These are phyloP conservation scores for Boletus rex-veris DNA, from an alignment of 768 basidiomycete species.

Conservation along the genomic window DNA sequence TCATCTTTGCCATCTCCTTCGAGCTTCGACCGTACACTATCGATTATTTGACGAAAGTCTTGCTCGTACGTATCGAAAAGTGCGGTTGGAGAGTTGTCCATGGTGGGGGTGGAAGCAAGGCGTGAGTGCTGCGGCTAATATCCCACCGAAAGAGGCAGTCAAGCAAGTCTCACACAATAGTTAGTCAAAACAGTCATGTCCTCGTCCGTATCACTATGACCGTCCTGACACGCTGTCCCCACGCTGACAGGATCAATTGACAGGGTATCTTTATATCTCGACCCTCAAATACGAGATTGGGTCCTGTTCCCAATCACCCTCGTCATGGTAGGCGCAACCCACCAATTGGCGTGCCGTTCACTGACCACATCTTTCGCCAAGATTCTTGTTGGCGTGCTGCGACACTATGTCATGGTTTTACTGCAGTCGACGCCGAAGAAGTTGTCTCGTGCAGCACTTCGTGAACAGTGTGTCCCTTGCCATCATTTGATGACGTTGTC, in stretches of 20 bases:
- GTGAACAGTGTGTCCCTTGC: constrained; percentile 77
- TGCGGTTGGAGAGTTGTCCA: constrained; percentile 81
- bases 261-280: constrained; percentile 66
- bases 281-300: constrained; percentile 95
- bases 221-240: not conserved
- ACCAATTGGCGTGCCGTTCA: not conserved
- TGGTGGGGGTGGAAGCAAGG: constrained; percentile 28
- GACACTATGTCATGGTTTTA: constrained; percentile 88
- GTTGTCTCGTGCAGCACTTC: constrained; percentile 67
- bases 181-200: constrained; percentile 35
- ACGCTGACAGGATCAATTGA: constrained; percentile 7
- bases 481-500: not conserved
- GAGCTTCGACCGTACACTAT: constrained; percentile 72
- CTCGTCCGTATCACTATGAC: constrained; percentile 21
- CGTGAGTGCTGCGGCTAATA: constrained; percentile 16
- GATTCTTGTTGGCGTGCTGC: constrained; percentile 89
- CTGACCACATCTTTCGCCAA: constrained; percentile 29
- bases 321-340: constrained; percentile 72
- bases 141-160: constrained; percentile 26
- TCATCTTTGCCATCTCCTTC: constrained; percentile 65
- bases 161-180: not conserved
- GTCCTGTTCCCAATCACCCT: constrained; percentile 94
- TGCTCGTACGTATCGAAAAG: constrained; percentile 92
- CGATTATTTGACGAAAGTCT: constrained; percentile 83
- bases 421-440: constrained; percentile 85